Evolutionary conservation across 768 basidiomycete species (phyloP).

Genomic region (Phylloporus sp.): DNA sequence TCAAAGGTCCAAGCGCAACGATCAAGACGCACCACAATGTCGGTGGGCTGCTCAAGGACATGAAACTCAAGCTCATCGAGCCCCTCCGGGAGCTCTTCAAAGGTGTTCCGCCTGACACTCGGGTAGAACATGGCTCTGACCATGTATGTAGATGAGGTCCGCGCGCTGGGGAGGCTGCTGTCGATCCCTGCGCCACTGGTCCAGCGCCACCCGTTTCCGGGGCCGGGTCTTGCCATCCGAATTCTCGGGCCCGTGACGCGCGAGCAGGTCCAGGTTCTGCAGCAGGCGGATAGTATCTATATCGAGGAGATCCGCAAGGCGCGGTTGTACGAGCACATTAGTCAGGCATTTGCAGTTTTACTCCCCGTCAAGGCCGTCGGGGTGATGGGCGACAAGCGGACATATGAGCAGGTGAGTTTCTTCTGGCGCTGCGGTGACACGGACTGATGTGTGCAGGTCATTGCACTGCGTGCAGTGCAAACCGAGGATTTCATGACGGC

Average conservation of each 20-base stretch:
- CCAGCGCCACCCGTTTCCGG: conserved; percentile 97
- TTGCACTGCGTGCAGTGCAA: conserved; percentile 90
- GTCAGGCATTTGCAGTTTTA: conserved; percentile 95
- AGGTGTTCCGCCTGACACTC: conserved; percentile 46
- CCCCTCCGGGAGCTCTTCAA: conserved; percentile 97
- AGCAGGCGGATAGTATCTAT: conserved; percentile 92
- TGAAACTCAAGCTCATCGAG: conserved; percentile 99
- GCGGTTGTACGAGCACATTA: conserved; percentile 87
- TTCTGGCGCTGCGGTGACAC: neutral
- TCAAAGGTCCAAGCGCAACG: conserved; percentile 97
- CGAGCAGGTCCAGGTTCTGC: conserved; percentile 86
- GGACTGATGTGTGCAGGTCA: conserved; percentile 51
- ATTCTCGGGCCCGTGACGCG: conserved; percentile 94
- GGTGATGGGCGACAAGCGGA: conserved; percentile 94
- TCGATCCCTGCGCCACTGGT: conserved; percentile 91
- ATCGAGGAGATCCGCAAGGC: conserved; percentile 97
- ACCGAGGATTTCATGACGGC: conserved; percentile 99
- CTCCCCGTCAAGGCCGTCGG: conserved; percentile 96
- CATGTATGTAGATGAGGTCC: conserved; percentile 79
- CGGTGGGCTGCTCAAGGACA: conserved; percentile 91
- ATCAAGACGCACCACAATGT: conserved; percentile 99
- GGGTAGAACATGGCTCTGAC: neutral
- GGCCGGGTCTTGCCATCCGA: conserved; percentile 95
- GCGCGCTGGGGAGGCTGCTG: conserved; percentile 85
- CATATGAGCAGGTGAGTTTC: conserved; percentile 84